phyloP scores from a whole-genome alignment of 139 green algal genomes.

The Chlamydomonas sp. region DNA sequence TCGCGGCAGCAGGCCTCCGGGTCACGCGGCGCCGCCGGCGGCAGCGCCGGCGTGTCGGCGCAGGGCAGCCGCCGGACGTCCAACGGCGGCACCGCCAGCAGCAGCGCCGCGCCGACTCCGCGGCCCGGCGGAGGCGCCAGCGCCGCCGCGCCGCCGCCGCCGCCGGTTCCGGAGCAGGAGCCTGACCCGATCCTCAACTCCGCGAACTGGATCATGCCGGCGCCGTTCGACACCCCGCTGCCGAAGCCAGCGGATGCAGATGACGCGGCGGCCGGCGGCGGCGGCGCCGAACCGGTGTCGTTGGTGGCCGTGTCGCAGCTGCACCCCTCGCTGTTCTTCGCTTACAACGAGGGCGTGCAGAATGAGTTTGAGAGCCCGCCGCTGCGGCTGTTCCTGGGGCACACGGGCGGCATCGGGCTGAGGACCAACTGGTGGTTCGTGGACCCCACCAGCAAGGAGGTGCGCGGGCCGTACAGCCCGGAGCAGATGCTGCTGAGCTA shows the following conservation, averaged over 20 bases:
- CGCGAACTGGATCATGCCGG: conserved; percentile 20
- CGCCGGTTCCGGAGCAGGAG: neutral
- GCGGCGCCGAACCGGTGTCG: neutral
- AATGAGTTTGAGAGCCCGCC: conserved; percentile 14
- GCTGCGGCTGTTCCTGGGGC: conserved; percentile 19
- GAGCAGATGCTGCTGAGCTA: conserved; percentile 33
- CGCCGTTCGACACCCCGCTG: neutral
- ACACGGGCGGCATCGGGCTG: neutral
- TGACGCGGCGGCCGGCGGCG: neutral
- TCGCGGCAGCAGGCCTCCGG: neutral
- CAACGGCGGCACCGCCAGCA: neutral
- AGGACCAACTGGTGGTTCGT: conserved; percentile 21
- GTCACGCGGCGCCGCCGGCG: neutral
- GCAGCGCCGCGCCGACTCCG: no score
- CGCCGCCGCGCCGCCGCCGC: neutral
- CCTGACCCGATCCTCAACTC: neutral
- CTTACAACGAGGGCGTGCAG: neutral
- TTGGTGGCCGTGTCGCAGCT: neutral
- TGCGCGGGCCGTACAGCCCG: conserved; percentile 12
- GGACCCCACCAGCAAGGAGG: neutral
- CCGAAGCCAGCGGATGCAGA: neutral
- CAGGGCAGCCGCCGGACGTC: neutral
- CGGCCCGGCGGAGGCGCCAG: neutral
- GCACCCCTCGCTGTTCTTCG: conserved; percentile 5
- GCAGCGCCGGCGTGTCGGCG: neutral